A percentile compares a stretch with the other conserved stretches of the same genome.
Conservation (phyloP, 257 asterid genomes). For the Solanum ahanhuiri region DNA sequence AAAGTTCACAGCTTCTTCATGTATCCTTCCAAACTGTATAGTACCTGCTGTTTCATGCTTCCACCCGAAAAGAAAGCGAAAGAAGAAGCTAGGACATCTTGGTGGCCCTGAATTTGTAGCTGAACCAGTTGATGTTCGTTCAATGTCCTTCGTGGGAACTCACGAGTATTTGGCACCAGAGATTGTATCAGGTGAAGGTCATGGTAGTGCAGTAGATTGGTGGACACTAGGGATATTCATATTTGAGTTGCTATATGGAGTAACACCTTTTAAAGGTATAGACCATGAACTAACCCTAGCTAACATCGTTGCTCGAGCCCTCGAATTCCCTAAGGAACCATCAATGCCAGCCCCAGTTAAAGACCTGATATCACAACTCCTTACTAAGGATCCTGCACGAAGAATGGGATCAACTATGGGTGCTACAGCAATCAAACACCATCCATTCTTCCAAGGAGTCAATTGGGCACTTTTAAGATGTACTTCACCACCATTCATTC, state of each 20-base stretch:
- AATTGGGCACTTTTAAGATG: slow-evolving; percentile 76
- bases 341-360: slow-evolving; percentile 32
- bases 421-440: slow-evolving; percentile 55
- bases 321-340: slow-evolving; percentile 63
- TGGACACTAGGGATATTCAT: slow-evolving; percentile 72
- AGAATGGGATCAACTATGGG: slow-evolving; percentile 65
- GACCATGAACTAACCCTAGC: slow-evolving; percentile 67
- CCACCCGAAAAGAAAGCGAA: slow-evolving; percentile 40
- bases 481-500: slow-evolving; percentile 56
- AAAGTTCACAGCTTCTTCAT: slow-evolving; percentile 36
- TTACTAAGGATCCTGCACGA: slow-evolving; percentile 46
- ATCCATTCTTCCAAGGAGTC: slow-evolving; percentile 61
- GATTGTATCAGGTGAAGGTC: slow-evolving; percentile 72
- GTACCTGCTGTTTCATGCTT: slow-evolving; percentile 66
- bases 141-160: slow-evolving; percentile 72
- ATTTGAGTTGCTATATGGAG: slow-evolving; percentile 54
- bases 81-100: slow-evolving; percentile 37
- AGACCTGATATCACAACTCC: slow-evolving; percentile 49
- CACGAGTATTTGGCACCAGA: slow-evolving; percentile 83
- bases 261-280: slow-evolving; percentile 59
- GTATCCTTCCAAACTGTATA: slow-evolving; percentile 66
- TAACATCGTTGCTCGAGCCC: slow-evolving; percentile 62
- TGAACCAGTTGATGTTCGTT: slow-evolving; percentile 61
- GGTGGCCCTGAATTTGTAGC: slow-evolving; percentile 55
- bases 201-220: slow-evolving; percentile 78